Evolutionary conservation across 768 basidiomycete species (phyloP), one percentile per base, ranked within the genome.

Genomic region (Naganishia kalamii): DNA sequence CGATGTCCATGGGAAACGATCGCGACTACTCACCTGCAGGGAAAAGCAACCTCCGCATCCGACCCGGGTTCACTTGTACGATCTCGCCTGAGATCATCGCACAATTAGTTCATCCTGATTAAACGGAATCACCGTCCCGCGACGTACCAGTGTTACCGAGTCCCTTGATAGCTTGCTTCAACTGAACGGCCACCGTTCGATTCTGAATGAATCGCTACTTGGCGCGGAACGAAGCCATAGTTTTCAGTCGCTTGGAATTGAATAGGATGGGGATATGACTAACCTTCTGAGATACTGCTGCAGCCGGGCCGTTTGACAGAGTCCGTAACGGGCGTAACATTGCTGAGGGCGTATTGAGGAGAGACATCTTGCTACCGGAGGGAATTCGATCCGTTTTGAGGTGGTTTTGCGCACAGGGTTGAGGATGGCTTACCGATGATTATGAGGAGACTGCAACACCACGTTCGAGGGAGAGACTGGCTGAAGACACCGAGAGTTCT

Each of bases 41-140:
- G 51, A 59, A 65, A 15, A 65, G 47, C 15, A 33, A n/a, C 19
- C 52, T 54, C 21, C 64, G 41, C 64, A 65, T 65, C 3, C 64
- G 51, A 23, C 64, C 64, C 3, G 64, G 64, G 33, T 65, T 65
- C 41, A 65, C 64, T 35, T 65, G 52, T 13, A 65, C 64, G 35
- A 59, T 44, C 29, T 59, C 64, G 33, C 54, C 63, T 64, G 40
- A 19, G 4, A 23, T 13, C 11, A 13, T 17, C 48, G 17, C 27
- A 37, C 12, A 19, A 21, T 57, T 23, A 57, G 21, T 7, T 6
- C 13, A 7, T 23, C 29, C 10, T 27, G 13, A 12, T 15, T n/a
- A 12, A n/a, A 57, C 19, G 23, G 21, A 25, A 23, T 3, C 21
- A 30, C 21, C 13, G 33, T 15, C 2, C 37, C 13, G 23, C 3